phyloP scores from a whole-genome alignment of 495 filamentous ascomycete species.

The Pseudotulostoma volvatum region DNA sequence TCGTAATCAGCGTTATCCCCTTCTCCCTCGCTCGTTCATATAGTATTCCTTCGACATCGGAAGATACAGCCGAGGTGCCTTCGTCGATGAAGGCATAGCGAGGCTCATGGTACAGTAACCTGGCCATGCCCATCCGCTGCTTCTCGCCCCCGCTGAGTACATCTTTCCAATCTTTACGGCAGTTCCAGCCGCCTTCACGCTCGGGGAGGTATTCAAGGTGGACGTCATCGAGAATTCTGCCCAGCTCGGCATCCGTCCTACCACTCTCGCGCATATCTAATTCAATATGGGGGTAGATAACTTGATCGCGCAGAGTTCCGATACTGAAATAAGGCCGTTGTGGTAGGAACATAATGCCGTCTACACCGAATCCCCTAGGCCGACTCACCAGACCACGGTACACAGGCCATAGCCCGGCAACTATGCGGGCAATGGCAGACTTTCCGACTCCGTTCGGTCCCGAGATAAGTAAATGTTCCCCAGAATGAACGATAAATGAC shows the following conservation, averaged over 20 bases:
- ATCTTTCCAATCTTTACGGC: slow-evolving; percentile 96
- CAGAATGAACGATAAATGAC: slow-evolving; percentile 70
- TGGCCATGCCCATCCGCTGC: slow-evolving; percentile 79
- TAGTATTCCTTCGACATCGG: slow-evolving; percentile 84
- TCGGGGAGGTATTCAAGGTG: slow-evolving; percentile 75
- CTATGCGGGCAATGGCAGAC: slow-evolving; percentile 70
- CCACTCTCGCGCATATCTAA: slow-evolving; percentile 79
- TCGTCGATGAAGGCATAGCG: slow-evolving; percentile 90
- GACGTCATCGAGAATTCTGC: slow-evolving; percentile 62
- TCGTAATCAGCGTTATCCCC: slow-evolving; percentile 87
- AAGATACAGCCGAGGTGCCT: slow-evolving; percentile 81
- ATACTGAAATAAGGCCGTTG: slow-evolving; percentile 87
- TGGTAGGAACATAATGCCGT: slow-evolving; percentile 96
- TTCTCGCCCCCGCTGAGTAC: slow-evolving; percentile 96
- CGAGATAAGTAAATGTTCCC: slow-evolving; percentile 87
- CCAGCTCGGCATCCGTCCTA: slow-evolving; percentile 56
- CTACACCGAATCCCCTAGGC: slow-evolving; percentile 61
- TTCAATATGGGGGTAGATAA: slow-evolving; percentile 93
- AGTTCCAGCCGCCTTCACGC: slow-evolving; percentile 93
- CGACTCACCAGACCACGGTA: slow-evolving; percentile 83
- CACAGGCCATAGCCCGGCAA: slow-evolving; percentile 90
- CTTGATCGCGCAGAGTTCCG: slow-evolving; percentile 91
- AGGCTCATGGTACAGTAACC: slow-evolving; percentile 88
- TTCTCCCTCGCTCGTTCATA: slow-evolving; percentile 85
- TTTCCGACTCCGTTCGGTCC: slow-evolving; percentile 95